Base-by-base conservation (phyloP, 2,329 filamentous ascomycete genomes). In the Plectosphaerella sp. region DNA sequence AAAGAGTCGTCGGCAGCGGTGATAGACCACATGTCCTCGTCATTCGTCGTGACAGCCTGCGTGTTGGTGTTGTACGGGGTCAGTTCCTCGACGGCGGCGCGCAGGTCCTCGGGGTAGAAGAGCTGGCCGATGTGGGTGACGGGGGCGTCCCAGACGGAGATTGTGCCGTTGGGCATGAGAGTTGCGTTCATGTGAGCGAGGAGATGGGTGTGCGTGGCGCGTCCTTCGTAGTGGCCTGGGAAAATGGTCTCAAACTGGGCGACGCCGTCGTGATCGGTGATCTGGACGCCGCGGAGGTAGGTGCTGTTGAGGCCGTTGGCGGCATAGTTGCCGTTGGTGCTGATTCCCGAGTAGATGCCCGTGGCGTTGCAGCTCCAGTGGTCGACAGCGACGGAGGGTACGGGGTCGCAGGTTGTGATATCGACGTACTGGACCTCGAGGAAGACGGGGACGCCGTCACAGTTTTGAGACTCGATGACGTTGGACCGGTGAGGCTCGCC, bases 61-160 rank as follows among this genome's bases (percentile, higher is more conserved):
- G 65, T 72, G 63, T 80, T 81, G 51, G 62, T 63, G 41, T 58
- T 64, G 63, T 81, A 80, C 1, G 82, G 80, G 2, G 65, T 60
- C 1, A 68, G 67, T 16, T 65, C 61, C 53, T 83, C 78, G 46
- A 85, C 79, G 20, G 69, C 61, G 5, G 65, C 55, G 54, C 83
- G 75, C 35, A 87, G 74, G 50, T 73, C 71, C 60, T 85, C 78
- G 64, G 85, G 80, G 61, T 84, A 82, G 69, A 83, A 87, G 51
- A 83, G 66, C 64, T 87, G 83, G n/a, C 83, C 83, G 28, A 86
- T 75, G 64, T 87, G 81, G 9, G 79, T 77, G 50, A 80, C 74
- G 35, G 67, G 67, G 43, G 63, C 64, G 0, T 67, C 61, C 52
- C 54, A 58, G 28, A 61, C 64, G 15, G 45, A 48, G 5, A 72